Evolutionary conservation across 495 filamentous ascomycete genomes (phyloP), one percentile per base, ranked within the genome.

Genomic region (Trichoderma gamsii): DNA sequence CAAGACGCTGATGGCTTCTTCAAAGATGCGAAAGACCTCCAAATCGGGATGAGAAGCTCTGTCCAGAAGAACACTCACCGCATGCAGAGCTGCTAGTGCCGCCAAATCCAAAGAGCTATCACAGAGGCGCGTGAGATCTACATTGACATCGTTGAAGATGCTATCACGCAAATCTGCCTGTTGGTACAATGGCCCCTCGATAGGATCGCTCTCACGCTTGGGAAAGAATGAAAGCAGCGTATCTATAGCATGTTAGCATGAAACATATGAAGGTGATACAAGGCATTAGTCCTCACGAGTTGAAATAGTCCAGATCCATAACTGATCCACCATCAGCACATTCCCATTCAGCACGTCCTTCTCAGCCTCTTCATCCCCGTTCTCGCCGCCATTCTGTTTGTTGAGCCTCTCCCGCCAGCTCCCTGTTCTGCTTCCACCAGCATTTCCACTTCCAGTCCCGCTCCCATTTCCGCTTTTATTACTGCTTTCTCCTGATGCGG

Each of bases 231-330:
- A 88, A 11, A 83, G 76, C 41, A 88, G 71, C 2, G 83, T 86
- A 8, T 71, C 80, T 79, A 65, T 41, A 11, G 1, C 6, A 43
- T 4, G 49, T 59, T 16, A 67, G 63, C n/a, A 38, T 64, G 70
- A n/a, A n/a, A 46, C 35, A 41, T 5, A 65, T 6, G n/a, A 41
- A 41, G 15, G 2, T 0, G 35, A 41, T 8, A 0, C 5, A 8
- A 18, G 44, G n/a, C n/a, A n/a, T n/a, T n/a, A n/a, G n/a, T n/a
- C n/a, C n/a, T n/a, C n/a, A 79, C 84, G 86, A 29, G 79, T 79
- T 67, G 89, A 82, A 7, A 89, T 82, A 16, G 87, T 84, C 86
- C 86, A 90, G 0, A 89, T 73, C 88, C 88, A 90, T 5, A 90
- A 77, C 69, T 89, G 87, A 69, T 90, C 87, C 9, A 90, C 87